A percentile compares a stretch with the other conserved stretches of the same genome.
phyloP scores from a whole-genome alignment of 1,284 basidiomycete genomes.

The Cryptococcus depauperatus region DNA sequence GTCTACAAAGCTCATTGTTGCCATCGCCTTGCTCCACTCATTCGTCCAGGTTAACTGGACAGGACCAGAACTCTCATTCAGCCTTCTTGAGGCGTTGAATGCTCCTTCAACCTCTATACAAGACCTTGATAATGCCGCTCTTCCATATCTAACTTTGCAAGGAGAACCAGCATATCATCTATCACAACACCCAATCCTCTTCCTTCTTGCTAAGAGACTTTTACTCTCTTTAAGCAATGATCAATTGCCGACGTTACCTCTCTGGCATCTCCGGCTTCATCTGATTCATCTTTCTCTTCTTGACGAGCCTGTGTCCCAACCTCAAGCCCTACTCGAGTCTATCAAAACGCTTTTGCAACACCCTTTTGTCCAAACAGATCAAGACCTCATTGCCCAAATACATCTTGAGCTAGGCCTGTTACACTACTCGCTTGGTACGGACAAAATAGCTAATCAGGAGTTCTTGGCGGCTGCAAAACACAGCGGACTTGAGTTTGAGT shows the following conservation, averaged over 20 bases:
- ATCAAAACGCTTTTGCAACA: slow-evolving; percentile 49
- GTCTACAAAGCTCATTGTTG: slow-evolving; percentile 54
- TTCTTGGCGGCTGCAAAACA: slow-evolving; percentile 73
- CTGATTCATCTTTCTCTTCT: slow-evolving; percentile 74
- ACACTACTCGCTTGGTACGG: slow-evolving; percentile 60
- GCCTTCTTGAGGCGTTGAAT: slow-evolving; percentile 32
- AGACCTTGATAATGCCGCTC: slow-evolving; percentile 57
- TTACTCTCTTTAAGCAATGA: slow-evolving; percentile 51
- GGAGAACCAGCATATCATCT: slow-evolving; percentile 98
- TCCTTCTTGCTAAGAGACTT: slow-evolving; percentile 68
- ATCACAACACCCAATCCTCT: slow-evolving; percentile 58
- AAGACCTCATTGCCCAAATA: slow-evolving; percentile 61
- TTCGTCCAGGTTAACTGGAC: slow-evolving; percentile 97
- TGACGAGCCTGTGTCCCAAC: slow-evolving; percentile 69
- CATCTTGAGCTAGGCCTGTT: slow-evolving; percentile 74
- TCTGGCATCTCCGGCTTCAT: slow-evolving; percentile 74
- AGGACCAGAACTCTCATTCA: slow-evolving; percentile 71
- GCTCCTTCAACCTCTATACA: slow-evolving; percentile 45
- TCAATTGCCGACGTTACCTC: slow-evolving; percentile 50
- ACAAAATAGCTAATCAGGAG: slow-evolving; percentile 66
- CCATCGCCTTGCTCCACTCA: slow-evolving; percentile 72
- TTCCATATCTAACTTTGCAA: slow-evolving; percentile 68
- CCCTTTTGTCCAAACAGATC: slow-evolving; percentile 13
- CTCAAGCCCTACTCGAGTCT: slow-evolving; percentile 49
- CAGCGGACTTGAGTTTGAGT: slow-evolving; percentile 76